phyloP scores from a whole-genome alignment of 331 rosid species.

The Quercus tomentella region DNA sequence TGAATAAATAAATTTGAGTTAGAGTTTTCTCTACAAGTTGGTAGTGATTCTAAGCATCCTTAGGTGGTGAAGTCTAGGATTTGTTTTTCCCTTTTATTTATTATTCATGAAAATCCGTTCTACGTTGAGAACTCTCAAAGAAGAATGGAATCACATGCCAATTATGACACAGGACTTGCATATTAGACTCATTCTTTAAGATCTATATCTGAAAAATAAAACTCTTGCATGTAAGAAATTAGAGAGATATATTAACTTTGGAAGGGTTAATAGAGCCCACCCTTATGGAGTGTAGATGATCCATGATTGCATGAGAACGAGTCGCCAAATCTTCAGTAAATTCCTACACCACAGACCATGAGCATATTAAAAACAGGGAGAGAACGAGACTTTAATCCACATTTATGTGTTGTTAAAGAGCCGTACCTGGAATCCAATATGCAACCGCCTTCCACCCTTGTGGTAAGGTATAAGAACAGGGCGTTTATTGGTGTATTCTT shows the following conservation, averaged over 20 bases:
- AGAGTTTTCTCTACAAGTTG: no score
- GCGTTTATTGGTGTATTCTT: constrained; percentile 56
- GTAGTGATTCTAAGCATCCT: no score
- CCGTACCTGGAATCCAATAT: constrained; percentile 85
- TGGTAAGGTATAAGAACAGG: constrained; percentile 92
- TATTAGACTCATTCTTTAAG: not conserved
- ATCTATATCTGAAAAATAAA: not conserved
- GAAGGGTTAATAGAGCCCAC: constrained; percentile 35
- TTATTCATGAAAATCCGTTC: no score
- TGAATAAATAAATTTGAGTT: no score
- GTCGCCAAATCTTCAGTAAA: constrained; percentile 81
- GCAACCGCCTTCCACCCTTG: constrained; percentile 93
- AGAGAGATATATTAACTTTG: not conserved
- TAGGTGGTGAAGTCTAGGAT: no score
- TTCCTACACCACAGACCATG: constrained; percentile 46
- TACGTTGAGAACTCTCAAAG: not conserved
- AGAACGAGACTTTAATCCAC: constrained; percentile 7
- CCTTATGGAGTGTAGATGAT: constrained; percentile 57
- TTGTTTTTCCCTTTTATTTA: not conserved
- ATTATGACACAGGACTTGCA: not conserved
- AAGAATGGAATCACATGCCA: not conserved
- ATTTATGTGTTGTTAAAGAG: constrained; percentile 10
- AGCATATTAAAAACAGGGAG: constrained; percentile 18
- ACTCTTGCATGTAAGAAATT: not conserved
- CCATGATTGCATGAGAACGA: constrained; percentile 68